Evolutionary conservation across 352 stramenopile genomes (phyloP), one percentile per base, ranked within the genome.

Genomic region (Aphanomyces euteiches): DNA sequence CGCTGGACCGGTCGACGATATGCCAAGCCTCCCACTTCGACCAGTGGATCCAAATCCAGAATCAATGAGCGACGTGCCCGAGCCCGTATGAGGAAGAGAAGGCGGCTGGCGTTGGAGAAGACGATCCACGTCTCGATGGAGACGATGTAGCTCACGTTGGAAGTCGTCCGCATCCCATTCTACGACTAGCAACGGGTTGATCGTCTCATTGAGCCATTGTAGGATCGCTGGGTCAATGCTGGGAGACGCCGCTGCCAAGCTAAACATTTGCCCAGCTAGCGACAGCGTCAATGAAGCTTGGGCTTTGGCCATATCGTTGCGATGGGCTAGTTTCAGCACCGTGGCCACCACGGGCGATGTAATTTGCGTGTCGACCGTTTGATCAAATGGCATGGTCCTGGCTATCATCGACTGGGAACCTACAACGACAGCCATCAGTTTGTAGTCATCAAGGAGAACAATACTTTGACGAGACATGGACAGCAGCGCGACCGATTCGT

Each of bases 141-240:
- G 17, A 50, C 43, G 43, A 12, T 50, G 43, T 12, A 50, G 43
- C 43, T 50, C 10, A 50, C 17, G 10, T 12, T n/a, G 43, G 10
- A 50, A 50, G 17, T 50, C 43, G 43, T 50, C 43, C 43, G 43
- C 10, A n/a, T 50, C 43, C 43, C 43, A 50, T 50, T 50, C 43
- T 12, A 50, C 43, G 10, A n/a, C 10, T n/a, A n/a, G 43, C 10
- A n/a, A 50, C 0, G 43, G 43, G 10, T 50, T 12, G 10, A 50
- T 12, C 43, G 43, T 50, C 17, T 12, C 43, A n/a, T 50, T n/a
- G 43, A 50, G 43, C 43, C 43, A 50, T 12, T n/a, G 43, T n/a
- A 50, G 43, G 43, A 50, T 50, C 17, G 43, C 43, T n/a, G 43
- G 10, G 43, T 12, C 43, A n/a, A n/a, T n/a, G 43, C 10, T n/a